These are phyloP conservation scores for Coriaria nepalensis DNA, from an alignment of 306 rosid species.

Conservation along the genomic window DNA sequence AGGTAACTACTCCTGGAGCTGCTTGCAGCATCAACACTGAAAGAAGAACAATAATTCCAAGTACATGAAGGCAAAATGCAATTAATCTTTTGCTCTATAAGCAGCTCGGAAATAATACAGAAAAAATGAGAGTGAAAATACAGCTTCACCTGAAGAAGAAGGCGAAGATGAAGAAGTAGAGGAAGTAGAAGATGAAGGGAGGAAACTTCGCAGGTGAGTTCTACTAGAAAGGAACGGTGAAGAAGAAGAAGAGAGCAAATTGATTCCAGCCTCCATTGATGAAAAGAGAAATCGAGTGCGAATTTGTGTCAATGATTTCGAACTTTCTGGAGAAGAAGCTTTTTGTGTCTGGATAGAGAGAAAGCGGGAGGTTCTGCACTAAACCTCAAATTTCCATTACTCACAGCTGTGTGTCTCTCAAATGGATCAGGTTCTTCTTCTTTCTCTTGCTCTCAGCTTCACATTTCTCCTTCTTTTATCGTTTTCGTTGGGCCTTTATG, in stretches of 20 bases:
- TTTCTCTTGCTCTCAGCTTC: not conserved
- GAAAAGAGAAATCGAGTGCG: not conserved
- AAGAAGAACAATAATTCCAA: constrained; percentile 21
- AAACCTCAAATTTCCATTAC: constrained; percentile 22
- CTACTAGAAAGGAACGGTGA: constrained; percentile 39
- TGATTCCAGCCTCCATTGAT: constrained; percentile 59
- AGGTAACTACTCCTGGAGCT: constrained; percentile 25
- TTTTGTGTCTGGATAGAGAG: constrained; percentile 22
- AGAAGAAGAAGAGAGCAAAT: constrained; percentile 43
- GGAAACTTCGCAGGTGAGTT: constrained; percentile 38
- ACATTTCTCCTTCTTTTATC: not conserved
- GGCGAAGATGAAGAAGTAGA: constrained; percentile 31
- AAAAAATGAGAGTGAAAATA: not conserved
- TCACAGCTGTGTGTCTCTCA: not conserved
- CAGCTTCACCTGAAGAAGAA: not conserved
- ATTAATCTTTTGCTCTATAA: not conserved
- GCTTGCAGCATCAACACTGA: constrained; percentile 47
- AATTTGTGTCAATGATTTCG: not conserved
- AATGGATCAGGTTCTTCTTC: constrained; percentile 24
- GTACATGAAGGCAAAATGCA: not conserved
- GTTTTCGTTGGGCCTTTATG: not conserved
- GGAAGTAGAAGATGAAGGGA: constrained; percentile 30
- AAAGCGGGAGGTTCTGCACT: constrained; percentile 11
- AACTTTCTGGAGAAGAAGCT: not conserved
- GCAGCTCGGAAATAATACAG: not conserved